Base-by-base conservation (phyloP, 371 early-diverging fungal species). In the Paramicrosporidium saccamoebae region DNA sequence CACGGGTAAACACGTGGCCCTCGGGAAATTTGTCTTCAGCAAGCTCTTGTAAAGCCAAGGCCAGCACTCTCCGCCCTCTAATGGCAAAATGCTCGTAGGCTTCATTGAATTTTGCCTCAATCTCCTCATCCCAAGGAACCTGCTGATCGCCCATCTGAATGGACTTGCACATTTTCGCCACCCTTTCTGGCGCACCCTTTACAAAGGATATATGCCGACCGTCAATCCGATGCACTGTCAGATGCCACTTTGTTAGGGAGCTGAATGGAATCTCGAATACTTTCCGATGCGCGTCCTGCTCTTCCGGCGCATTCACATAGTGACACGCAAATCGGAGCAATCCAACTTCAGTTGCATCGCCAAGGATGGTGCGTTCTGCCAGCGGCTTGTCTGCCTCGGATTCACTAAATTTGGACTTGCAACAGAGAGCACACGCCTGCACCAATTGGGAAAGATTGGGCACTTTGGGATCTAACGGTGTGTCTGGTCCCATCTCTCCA, bases 251-350 rank as follows among this genome's bases (percentile, higher is more conserved):
- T 62, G 64, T 84, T 15, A 63, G 58, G 5, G 74, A 69, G 50
- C 75, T 84, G 58, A 88, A 86, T 9, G 90, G 90, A 10, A 88
- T 64, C 35, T 86, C 86, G 41, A 77, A 67, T 27, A 78, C 71
- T 40, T 75, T 79, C 25, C 74, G 69, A 29, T 55, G 62, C 17
- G 33, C 19, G 18, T 58, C 55, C 12, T 31, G 30, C 17, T 39
- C 32, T 33, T 82, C 81, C 36, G 58, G 63, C 29, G 60, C 50
- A 12, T 32, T 21, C 6, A 63, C 32, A 25, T 56, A 51, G 21
- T 49, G 39, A 12, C 57, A 48, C 3, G 81, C 74, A 36, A 69
- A 72, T 6, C 69, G 57, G 16, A 64, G 45, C 24, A 88, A 41
- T 22, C 81, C 86, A 10, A 74, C 49, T 35, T 88, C 88, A 10